These are phyloP conservation scores for Stemphylium beticola DNA, from an alignment of 2,329 filamentous ascomycete species.

Conservation along the genomic window DNA sequence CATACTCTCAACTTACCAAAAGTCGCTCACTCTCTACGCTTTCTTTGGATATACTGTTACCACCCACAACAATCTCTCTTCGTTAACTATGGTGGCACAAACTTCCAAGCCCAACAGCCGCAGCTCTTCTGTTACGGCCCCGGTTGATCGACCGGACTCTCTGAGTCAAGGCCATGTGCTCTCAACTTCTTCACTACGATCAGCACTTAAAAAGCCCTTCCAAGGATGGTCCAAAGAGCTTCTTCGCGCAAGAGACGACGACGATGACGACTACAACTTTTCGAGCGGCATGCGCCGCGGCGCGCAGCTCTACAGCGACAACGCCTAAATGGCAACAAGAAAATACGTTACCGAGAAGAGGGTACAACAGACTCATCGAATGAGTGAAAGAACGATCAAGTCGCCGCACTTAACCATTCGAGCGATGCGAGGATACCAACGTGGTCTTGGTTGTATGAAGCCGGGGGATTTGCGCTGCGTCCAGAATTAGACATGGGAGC, in stretches of 20 bases:
- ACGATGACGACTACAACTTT: conserved; percentile 49
- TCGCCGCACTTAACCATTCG: not conserved
- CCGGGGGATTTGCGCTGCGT: not conserved
- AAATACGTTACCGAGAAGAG: not conserved
- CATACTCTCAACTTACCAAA: not conserved
- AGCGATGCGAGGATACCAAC: not conserved
- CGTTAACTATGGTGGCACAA: conserved; percentile 10
- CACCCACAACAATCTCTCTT: not conserved
- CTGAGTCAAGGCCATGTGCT: conserved; percentile 6
- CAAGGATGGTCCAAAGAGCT: conserved; percentile 45
- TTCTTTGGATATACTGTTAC: not conserved
- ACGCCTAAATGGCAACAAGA: not conserved
- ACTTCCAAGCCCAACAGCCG: conserved; percentile 10
- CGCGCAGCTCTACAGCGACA: conserved; percentile 13
- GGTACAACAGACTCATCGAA: not conserved
- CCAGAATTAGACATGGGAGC: not conserved
- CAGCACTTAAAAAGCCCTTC: conserved; percentile 42
- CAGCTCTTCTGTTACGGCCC: conserved; percentile 8
- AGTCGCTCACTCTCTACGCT: not conserved
- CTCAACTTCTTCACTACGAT: conserved; percentile 19
- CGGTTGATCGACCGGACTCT: not conserved
- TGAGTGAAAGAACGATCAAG: not conserved
- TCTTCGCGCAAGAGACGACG: conserved; percentile 38
- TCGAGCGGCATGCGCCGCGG: conserved; percentile 30
- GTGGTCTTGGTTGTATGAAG: not conserved